Evolutionary conservation across 2,329 filamentous ascomycete species (phyloP), one percentile per base, ranked within the genome.

Genomic region (Talaromyces sp.): DNA sequence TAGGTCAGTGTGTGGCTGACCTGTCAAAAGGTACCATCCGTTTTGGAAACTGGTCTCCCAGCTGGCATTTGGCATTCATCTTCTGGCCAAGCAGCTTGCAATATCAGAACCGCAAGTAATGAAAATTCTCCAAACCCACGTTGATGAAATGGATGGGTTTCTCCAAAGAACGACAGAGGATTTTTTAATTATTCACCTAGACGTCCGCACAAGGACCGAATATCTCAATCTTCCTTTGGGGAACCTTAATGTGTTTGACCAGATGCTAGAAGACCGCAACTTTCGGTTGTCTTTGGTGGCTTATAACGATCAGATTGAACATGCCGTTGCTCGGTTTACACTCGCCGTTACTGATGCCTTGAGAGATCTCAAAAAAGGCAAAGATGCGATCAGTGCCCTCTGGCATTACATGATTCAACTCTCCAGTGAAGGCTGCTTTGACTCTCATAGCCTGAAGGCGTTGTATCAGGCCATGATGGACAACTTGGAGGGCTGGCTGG

Each of bases 81-180:
- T 97, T 40, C 76, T 97, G 52, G 84, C 95, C 50, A 87, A 92
- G 65, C 86, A 87, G 55, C 84, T 95, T 70, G 92, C 94, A 48
- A 96, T 93, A 72, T 95, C 90, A 62, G 89, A 96, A 61, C 81
- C 86, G 30, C 90, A 96, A 69, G 93, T 97, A 11, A 87, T 96
- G 58, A 86, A 82, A 59, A 97, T 97, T 48, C 80, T 97, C 51
- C 91, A 97, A 67, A 86, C 85, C 13, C 93, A 97, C 71, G 94
- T 97, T 55, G 90, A 96, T 67, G 93, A 97, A 71, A 85, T 97
- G 27, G 94, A 97, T 72, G 87, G 88, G 64, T 97, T 96, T 66
- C 78, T 97, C 30, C 90, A 96, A 70, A 85, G 89, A 16, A 89
- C 90, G 0, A 84, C 90, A 39, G 91, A 96, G 64, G 93, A 97